phyloP scores from a whole-genome alignment of 768 basidiomycete species.

The Suillus variegatus region DNA sequence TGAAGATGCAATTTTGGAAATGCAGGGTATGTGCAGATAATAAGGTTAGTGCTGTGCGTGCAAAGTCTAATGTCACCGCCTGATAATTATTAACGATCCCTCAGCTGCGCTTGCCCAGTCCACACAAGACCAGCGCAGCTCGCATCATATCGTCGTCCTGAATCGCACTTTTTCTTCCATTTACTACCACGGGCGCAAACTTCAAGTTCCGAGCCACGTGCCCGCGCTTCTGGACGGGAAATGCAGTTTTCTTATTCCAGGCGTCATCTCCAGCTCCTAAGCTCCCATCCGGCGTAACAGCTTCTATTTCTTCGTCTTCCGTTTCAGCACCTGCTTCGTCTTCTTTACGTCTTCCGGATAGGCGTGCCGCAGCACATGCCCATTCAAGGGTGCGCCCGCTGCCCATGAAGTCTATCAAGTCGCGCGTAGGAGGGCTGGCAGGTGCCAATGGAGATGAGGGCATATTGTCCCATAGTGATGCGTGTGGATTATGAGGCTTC shows the following conservation, averaged over 20 bases:
- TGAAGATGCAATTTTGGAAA: constrained; percentile 2
- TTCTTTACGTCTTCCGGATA: constrained; percentile 37
- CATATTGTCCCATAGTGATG: constrained; percentile 35
- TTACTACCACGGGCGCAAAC: not conserved
- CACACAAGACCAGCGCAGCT: constrained; percentile 68
- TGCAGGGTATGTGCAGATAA: constrained; percentile 8
- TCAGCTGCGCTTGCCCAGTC: constrained; percentile 37
- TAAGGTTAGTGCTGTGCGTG: constrained; percentile 1
- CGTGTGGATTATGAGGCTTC: constrained; percentile 29
- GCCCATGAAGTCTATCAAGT: constrained; percentile 32
- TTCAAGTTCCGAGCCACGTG: constrained; percentile 7
- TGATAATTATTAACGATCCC: not conserved
- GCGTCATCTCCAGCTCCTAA: constrained; percentile 42
- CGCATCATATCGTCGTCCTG: constrained; percentile 71
- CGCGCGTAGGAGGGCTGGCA: constrained; percentile 32
- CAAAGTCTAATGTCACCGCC: not conserved
- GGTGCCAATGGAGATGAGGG: constrained; percentile 47
- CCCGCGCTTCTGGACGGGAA: not conserved
- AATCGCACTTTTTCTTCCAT: constrained; percentile 18
- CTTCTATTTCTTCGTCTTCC: constrained; percentile 67
- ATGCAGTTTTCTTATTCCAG: constrained; percentile 30
- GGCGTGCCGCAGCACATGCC: constrained; percentile 44
- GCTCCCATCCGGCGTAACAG: constrained; percentile 62
- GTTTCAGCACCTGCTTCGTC: constrained; percentile 43
- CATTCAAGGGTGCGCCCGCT: constrained; percentile 31